Conservation (phyloP, 1,284 basidiomycete genomes). For the Rhodotorula glutinis region DNA sequence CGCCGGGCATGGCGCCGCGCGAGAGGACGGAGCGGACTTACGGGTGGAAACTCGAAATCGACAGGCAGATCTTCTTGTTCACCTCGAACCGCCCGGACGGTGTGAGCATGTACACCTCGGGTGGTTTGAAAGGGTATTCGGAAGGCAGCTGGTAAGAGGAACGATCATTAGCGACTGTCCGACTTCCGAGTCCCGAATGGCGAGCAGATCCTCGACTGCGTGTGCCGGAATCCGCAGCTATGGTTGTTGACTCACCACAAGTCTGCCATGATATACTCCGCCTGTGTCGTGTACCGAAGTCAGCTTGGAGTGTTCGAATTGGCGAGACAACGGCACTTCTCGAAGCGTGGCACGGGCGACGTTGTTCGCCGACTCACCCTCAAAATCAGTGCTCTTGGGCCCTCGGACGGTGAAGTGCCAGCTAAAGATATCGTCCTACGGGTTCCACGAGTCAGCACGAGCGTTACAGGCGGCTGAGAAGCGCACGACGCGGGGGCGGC, state of each 20-base stretch:
- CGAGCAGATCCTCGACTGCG: no score
- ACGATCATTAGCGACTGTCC: no score
- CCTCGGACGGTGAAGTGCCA: conserved; percentile 97
- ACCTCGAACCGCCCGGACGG: conserved; percentile 50
- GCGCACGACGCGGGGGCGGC: conserved; percentile 41
- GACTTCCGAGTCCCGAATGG: no score
- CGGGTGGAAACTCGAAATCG: conserved; percentile 49
- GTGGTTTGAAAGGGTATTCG: conserved; percentile 50
- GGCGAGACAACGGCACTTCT: no score
- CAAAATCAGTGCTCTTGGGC: conserved; percentile 74
- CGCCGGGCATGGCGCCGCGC: neutral
- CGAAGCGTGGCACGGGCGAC: neutral
- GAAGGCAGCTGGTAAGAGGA: conserved; percentile 42
- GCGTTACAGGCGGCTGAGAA: neutral
- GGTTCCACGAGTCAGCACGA: neutral
- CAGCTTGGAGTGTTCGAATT: no score
- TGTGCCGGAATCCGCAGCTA: no score
- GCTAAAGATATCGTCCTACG: conserved; percentile 56
- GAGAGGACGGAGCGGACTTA: neutral
- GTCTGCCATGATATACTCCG: conserved; percentile 37
- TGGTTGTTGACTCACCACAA: conserved; percentile 41
- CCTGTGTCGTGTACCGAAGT: conserved; percentile 6
- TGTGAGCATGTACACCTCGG: conserved; percentile 48
- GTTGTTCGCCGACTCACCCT: conserved; percentile 56
- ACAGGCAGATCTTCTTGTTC: conserved; percentile 39